Evolutionary conservation across 805 yeast genomes (phyloP), one percentile per base, ranked within the genome.

Genomic region (Kluyveromyces siamensis): DNA sequence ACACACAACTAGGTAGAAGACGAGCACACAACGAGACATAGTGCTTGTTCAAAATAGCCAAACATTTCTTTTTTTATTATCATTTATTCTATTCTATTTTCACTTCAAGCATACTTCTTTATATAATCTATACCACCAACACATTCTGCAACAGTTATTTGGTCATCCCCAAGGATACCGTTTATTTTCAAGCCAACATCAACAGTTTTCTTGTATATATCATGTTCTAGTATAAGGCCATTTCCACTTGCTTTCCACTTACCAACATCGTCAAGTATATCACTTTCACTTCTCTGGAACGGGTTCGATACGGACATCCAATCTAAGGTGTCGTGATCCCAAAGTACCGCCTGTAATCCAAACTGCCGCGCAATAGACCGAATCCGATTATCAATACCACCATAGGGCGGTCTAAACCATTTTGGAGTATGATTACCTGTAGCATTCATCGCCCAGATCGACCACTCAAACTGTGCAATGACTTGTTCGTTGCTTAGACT

Each of bases 381-480:
- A 1, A 91, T 84, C 47, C 98, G 71, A 62, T 89, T 83, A 68
- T 91, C 99, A 35, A 87, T 74, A 0, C 96, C 97, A 0, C 98
- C 99, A 62, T 87, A 91, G 1, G 99, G 99, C 0, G 99, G 99
- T 55, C 99, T 76, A 65, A 86, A 91, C 86, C 91, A 91, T 59
- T 83, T 84, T 7, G 99, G 99, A 9, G 86, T 62, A 58, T 89
- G 90, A 27, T 81, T 73, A 0, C 87, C 86, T 0, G 97, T 89
- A 1, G 96, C 96, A 69, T 91, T 90, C 89, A 90, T 87, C 6
- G 97, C 96, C 97, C 97, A 91, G 33, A 88, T 80, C 1, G 95
- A 82, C 99, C 99, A 91, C 65, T 90, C 83, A 37, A 91, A 68
- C 63, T 91, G 96, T 0, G 97, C 96, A 48, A 85, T 80, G 17